phyloP scores from a whole-genome alignment of 805 yeast species.

The Nakazawaea anatomiae region DNA sequence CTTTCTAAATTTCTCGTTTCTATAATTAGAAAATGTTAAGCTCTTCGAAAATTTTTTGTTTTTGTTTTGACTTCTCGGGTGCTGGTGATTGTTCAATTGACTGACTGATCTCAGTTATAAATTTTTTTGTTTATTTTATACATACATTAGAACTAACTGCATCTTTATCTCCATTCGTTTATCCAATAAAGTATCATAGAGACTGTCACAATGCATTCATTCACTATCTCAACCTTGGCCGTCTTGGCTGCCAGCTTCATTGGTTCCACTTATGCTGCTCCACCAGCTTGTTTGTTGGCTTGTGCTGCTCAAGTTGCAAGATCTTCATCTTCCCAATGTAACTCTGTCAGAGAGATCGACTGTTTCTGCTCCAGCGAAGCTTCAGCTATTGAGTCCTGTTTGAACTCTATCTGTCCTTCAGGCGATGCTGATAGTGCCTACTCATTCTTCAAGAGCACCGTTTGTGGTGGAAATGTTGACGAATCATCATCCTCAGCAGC shows the following conservation, averaged over 20 bases:
- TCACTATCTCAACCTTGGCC: slow-evolving; percentile 17
- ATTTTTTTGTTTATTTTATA: background rate
- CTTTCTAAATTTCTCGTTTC: no score
- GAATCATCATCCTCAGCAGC: slow-evolving; percentile 19
- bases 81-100: background rate
- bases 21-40: no score
- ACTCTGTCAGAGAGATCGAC: slow-evolving; percentile 52
- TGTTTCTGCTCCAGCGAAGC: slow-evolving; percentile 65
- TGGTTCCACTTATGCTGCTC: slow-evolving; percentile 44
- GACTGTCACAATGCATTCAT: slow-evolving; percentile 15
- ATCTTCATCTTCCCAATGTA: slow-evolving; percentile 46
- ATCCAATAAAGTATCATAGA: background rate
- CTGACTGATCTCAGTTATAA: background rate
- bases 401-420: slow-evolving; percentile 63
- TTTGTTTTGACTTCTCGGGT: background rate
- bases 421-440: slow-evolving; percentile 54
- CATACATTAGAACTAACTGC: background rate
- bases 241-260: slow-evolving; percentile 32
- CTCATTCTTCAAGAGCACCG: slow-evolving; percentile 48
- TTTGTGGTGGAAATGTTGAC: slow-evolving; percentile 31
- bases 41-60: background rate
- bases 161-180: background rate
- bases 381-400: slow-evolving; percentile 51
- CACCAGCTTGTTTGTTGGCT: slow-evolving; percentile 89
- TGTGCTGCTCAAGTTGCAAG: slow-evolving; percentile 79